Evolutionary conservation across 2,329 filamentous ascomycete species (phyloP).

Genomic region (Eutypella sp.): DNA sequence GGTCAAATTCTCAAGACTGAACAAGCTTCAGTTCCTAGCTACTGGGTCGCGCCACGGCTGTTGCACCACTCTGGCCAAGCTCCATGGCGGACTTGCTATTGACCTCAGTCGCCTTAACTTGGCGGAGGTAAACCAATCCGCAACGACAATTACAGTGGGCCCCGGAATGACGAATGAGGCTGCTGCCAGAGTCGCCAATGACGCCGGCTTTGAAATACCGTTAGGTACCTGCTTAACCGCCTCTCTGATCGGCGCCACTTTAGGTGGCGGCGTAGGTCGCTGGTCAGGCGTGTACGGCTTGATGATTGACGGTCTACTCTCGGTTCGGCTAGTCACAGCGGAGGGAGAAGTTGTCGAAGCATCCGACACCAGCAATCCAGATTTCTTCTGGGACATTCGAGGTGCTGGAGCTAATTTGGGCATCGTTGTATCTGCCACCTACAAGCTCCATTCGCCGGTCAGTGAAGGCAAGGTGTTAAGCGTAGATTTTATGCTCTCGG

Average conservation of each 20-base stretch:
- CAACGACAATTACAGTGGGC: conserved; percentile 14
- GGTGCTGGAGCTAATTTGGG: conserved; percentile 23
- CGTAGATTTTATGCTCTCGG: conserved; percentile 2
- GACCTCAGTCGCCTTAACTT: conserved; percentile 25
- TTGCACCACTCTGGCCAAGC: conserved; percentile 16
- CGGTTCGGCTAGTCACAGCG: conserved; percentile 18
- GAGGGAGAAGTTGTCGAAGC: conserved; percentile 14
- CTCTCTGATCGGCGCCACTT: conserved; percentile 10
- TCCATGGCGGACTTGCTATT: conserved; percentile 25
- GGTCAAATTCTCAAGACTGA: conserved; percentile 14
- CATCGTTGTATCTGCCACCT: conserved; percentile 9
- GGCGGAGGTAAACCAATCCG: conserved; percentile 13
- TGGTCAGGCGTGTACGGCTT: conserved; percentile 14
- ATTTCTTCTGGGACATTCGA: conserved; percentile 20
- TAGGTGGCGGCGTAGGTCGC: conserved; percentile 17
- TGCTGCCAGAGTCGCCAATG: conserved; percentile 3
- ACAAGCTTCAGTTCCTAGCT: conserved; percentile 29
- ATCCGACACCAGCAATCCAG: conserved; percentile 7
- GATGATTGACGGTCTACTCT: conserved; percentile 21
- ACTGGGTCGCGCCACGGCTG: conserved; percentile 30
- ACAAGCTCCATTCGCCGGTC: not conserved
- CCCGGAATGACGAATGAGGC: conserved; percentile 1
- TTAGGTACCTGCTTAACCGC: not conserved
- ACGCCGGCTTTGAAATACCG: conserved; percentile 14
- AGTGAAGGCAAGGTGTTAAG: conserved; percentile 1